Evolutionary conservation across 345 rosid genomes (phyloP).

Genomic region (Heritiera littoralis): DNA sequence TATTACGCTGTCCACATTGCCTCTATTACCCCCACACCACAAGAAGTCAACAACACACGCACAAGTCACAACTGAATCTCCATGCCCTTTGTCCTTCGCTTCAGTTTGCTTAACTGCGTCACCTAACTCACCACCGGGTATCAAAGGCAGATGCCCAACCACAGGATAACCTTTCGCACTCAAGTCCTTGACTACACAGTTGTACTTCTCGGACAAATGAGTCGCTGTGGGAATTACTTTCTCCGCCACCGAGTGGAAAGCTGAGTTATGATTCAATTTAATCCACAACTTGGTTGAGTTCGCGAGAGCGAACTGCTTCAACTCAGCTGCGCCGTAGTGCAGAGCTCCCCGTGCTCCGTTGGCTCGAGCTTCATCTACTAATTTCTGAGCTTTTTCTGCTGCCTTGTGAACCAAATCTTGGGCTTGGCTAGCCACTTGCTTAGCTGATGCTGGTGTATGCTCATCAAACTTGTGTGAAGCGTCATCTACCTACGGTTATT

Average conservation of each 20-base stretch:
- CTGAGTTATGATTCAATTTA: constrained; percentile 46
- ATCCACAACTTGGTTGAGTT: constrained; percentile 56
- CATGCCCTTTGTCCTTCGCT: constrained; percentile 22
- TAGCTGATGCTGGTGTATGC: constrained; percentile 72
- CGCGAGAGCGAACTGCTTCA: constrained; percentile 45
- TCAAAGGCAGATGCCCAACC: constrained; percentile 54
- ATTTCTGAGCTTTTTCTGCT: constrained; percentile 47
- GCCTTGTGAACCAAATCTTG: constrained; percentile 42
- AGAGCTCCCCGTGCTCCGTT: constrained; percentile 68
- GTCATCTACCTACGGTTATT: constrained; percentile 58
- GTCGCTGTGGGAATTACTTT: constrained; percentile 62
- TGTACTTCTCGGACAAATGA: constrained; percentile 52
- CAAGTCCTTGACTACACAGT: constrained; percentile 45
- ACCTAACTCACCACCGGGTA: constrained; percentile 57
- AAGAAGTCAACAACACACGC: too few species aligned
- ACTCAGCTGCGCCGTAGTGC: constrained; percentile 48
- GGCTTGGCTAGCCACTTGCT: constrained; percentile 46
- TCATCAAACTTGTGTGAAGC: constrained; percentile 56
- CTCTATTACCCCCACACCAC: neutral
- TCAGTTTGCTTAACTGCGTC: constrained; percentile 51
- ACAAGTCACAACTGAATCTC: neutral
- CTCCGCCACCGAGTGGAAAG: constrained; percentile 49
- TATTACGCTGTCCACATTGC: too few species aligned
- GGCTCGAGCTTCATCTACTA: constrained; percentile 52
- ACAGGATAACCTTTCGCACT: constrained; percentile 54